Percentiles rank a stretch among this genome's conserved stretches.
phyloP scores from a whole-genome alignment of 2,329 filamentous ascomycete species.

The Aspergillus fructus region DNA sequence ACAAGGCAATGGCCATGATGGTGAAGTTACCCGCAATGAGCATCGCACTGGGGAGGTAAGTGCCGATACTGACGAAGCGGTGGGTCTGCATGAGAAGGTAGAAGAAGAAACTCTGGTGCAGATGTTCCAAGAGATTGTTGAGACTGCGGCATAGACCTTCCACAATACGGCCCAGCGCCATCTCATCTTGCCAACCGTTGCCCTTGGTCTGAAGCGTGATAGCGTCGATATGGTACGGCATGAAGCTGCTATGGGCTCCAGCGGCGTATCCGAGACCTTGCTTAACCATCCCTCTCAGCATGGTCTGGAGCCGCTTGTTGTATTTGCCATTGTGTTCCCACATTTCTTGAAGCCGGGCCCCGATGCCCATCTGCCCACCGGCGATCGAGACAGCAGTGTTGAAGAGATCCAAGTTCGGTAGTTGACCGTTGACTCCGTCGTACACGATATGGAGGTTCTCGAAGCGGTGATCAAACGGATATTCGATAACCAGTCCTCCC shows the following conservation, averaged over 20 bases:
- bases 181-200: slow-evolving; percentile 94
- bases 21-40: slow-evolving; percentile 90
- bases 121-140: slow-evolving; percentile 93
- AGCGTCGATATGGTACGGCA: slow-evolving; percentile 96
- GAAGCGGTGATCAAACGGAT: slow-evolving; percentile 79
- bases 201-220: slow-evolving; percentile 89
- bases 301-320: slow-evolving; percentile 76
- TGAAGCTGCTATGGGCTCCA: slow-evolving; percentile 91
- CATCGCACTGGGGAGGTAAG: slow-evolving; percentile 97
- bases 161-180: slow-evolving; percentile 84
- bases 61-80: slow-evolving; percentile 96
- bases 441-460: slow-evolving; percentile 89
- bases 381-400: slow-evolving; percentile 91
- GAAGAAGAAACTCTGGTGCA: slow-evolving; percentile 99
- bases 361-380: slow-evolving; percentile 86
- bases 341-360: slow-evolving; percentile 81
- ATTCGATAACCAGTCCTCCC: slow-evolving; percentile 90
- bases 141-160: slow-evolving; percentile 90
- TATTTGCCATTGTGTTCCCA: slow-evolving; percentile 75
- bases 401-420: slow-evolving; percentile 93
- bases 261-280: slow-evolving; percentile 87
- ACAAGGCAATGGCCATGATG: slow-evolving; percentile 91
- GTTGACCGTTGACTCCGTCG: slow-evolving; percentile 90
- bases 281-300: slow-evolving; percentile 88
- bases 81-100: slow-evolving; percentile 90